Evolutionary conservation across 2,329 filamentous ascomycete genomes (phyloP).

Genomic region (Diaporthe aspalathi): DNA sequence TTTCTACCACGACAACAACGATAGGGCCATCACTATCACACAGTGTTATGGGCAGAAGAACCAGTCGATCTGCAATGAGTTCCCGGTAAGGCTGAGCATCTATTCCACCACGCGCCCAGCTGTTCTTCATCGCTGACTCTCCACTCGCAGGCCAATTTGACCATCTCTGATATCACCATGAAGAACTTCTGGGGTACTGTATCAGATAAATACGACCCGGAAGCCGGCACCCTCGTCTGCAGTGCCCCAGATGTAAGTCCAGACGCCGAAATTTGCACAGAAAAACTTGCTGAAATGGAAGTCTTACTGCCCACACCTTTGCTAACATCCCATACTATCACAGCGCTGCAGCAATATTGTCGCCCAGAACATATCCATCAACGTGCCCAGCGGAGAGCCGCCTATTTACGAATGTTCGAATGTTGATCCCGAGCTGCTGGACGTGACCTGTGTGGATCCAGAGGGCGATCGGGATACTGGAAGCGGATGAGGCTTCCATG

Average conservation of each 20-base stretch:
- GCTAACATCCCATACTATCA: background rate
- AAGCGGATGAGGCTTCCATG: background rate
- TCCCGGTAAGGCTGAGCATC: conserved; percentile 36
- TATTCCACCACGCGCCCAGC: background rate
- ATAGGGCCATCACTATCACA: conserved; percentile 70
- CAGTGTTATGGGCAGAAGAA: conserved; percentile 66
- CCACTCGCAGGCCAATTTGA: conserved; percentile 51
- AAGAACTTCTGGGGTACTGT: conserved; percentile 58
- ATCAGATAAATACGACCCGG: conserved; percentile 2
- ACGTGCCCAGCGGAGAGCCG: conserved; percentile 8
- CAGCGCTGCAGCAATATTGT: conserved; percentile 21
- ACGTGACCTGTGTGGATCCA: conserved; percentile 4
- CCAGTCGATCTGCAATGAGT: conserved; percentile 49
- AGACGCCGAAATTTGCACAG: background rate
- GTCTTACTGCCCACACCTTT: too few species aligned
- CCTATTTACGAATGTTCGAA: conserved; percentile 2
- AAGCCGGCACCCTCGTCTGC: conserved; percentile 8
- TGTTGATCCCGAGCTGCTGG: conserved; percentile 1
- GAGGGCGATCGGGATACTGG: background rate
- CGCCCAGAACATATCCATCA: conserved; percentile 9
- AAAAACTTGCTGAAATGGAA: background rate
- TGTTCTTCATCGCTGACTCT: background rate
- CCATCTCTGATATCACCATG: conserved; percentile 67
- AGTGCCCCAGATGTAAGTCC: conserved; percentile 14
- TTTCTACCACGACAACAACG: conserved; percentile 67